phyloP scores from a whole-genome alignment of 371 early-diverging fungal species.

The Mortierella sp. region DNA sequence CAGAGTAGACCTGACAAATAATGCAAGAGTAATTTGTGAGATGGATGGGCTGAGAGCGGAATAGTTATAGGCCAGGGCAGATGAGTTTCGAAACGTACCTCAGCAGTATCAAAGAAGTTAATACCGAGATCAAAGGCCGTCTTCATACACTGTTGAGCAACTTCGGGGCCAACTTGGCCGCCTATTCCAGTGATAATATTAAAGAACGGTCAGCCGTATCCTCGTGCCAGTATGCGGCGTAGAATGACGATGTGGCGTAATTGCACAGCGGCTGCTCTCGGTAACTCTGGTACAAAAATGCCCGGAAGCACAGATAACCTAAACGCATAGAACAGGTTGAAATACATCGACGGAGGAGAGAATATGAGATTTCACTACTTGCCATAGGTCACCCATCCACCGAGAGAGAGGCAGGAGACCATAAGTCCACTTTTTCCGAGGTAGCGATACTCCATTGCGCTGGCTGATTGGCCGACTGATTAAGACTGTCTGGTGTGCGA shows the following conservation, averaged over 20 bases:
- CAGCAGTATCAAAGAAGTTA: conserved; percentile 89
- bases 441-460: conserved; percentile 83
- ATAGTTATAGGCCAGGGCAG: not conserved
- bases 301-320: not conserved
- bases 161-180: conserved; percentile 71
- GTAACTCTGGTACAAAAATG: too few relatives aligned
- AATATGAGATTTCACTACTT: too few relatives aligned
- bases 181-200: conserved; percentile 51
- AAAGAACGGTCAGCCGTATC: not conserved
- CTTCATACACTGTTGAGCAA: conserved; percentile 75
- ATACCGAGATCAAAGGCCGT: conserved; percentile 81
- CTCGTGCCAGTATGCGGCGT: too few relatives aligned
- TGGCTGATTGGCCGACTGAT: not conserved
- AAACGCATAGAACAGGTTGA: too few relatives aligned
- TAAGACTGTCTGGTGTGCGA: not conserved
- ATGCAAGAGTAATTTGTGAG: not conserved
- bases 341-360: too few relatives aligned
- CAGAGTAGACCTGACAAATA: conserved; percentile 45
- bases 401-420: conserved; percentile 68
- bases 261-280: too few relatives aligned
- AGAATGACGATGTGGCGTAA: not conserved
- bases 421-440: conserved; percentile 86
- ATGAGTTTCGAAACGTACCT: conserved; percentile 53
- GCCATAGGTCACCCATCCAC: conserved; percentile 79
- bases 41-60: not conserved